A percentile compares a stretch with the other conserved stretches of the same genome.
Conservation (phyloP, 2,329 filamentous ascomycete genomes). For the Aureobasidium sp. region DNA sequence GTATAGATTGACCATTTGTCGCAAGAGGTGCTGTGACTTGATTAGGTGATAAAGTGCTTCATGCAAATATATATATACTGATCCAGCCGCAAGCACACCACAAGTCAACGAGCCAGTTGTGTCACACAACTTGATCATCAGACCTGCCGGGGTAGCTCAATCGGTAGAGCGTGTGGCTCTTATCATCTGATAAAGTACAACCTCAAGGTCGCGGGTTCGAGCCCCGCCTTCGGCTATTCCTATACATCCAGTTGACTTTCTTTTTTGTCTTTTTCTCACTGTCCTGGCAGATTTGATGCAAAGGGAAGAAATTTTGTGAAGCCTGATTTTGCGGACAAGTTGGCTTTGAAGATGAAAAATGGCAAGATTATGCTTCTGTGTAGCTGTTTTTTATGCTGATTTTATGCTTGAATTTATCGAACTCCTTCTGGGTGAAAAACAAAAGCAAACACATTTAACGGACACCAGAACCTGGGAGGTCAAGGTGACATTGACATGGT, state of each 20-base stretch:
- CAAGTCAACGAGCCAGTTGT: constrained; percentile 7
- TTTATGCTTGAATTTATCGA: too few relatives aligned
- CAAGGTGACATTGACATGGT: too few relatives aligned
- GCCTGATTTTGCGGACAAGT: not conserved
- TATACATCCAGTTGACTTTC: not conserved
- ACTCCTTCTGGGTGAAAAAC: too few relatives aligned
- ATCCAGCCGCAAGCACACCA: not conserved
- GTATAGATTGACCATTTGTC: too few relatives aligned
- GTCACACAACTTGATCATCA: constrained; percentile 3
- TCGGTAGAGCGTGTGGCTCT: constrained; percentile 43
- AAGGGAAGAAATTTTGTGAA: not conserved
- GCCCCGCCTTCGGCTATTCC: constrained; percentile 13
- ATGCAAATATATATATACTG: not conserved
- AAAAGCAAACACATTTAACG: too few relatives aligned
- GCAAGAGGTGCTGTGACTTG: too few relatives aligned
- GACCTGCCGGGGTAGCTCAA: constrained; percentile 40
- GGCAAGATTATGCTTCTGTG: too few relatives aligned
- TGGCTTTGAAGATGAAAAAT: not conserved
- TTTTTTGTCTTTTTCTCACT: not conserved
- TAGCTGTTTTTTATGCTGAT: too few relatives aligned
- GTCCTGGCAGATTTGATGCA: not conserved
- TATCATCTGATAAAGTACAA: constrained; percentile 22
- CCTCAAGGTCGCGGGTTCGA: constrained; percentile 13
- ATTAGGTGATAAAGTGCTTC: too few relatives aligned
- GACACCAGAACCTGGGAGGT: too few relatives aligned